These are phyloP conservation scores for Trichoderma sp. DNA, from an alignment of 2,329 filamentous ascomycete species.

Conservation along the genomic window DNA sequence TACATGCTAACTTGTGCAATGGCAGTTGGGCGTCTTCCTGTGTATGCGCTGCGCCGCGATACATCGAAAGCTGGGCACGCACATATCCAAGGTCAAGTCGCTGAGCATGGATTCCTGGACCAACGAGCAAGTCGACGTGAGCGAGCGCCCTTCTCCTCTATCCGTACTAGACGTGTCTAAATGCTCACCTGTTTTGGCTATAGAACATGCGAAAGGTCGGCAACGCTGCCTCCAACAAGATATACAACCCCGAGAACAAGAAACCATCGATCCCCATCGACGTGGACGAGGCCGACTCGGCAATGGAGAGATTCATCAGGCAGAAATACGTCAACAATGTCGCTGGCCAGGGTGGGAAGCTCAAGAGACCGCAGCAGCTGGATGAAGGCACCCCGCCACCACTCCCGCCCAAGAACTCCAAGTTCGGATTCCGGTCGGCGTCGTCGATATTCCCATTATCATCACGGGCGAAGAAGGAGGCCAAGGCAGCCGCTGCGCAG, in stretches of 20 bases:
- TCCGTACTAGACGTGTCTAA: neutral
- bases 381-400: slow-evolving; percentile 63
- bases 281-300: slow-evolving; percentile 86
- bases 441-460: slow-evolving; percentile 70
- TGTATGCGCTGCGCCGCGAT: slow-evolving; percentile 97
- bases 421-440: slow-evolving; percentile 59
- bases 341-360: slow-evolving; percentile 43
- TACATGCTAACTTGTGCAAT: slow-evolving; percentile 25
- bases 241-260: slow-evolving; percentile 83
- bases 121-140: slow-evolving; percentile 92
- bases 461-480: slow-evolving; percentile 61
- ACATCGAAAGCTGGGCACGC: slow-evolving; percentile 94
- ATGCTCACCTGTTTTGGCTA: neutral
- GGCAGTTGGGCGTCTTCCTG: slow-evolving; percentile 86
- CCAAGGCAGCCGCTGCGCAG: slow-evolving; percentile 37
- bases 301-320: slow-evolving; percentile 93
- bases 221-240: slow-evolving; percentile 81
- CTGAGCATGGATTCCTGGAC: slow-evolving; percentile 98
- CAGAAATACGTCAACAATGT: slow-evolving; percentile 80
- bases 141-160: slow-evolving; percentile 36
- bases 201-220: slow-evolving; percentile 94
- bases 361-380: slow-evolving; percentile 52
- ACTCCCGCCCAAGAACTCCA: slow-evolving; percentile 64
- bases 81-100: slow-evolving; percentile 98
- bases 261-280: slow-evolving; percentile 86